phyloP scores from a whole-genome alignment of 2,329 filamentous ascomycete genomes.

The Talaromyces piceae region DNA sequence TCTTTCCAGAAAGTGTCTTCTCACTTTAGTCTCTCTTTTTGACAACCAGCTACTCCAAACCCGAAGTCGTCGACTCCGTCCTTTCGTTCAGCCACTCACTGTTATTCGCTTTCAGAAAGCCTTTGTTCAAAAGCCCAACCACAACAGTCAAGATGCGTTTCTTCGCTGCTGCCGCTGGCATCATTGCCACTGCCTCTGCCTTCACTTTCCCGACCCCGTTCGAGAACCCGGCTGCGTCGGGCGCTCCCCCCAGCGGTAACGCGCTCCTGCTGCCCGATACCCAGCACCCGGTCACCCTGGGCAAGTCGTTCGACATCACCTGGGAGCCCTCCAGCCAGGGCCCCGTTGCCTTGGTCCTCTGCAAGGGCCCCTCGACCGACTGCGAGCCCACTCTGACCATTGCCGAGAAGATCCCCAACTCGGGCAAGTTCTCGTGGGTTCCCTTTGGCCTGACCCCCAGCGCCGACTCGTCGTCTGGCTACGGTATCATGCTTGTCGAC shows the following conservation, averaged over 20 bases:
- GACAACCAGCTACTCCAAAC: not conserved
- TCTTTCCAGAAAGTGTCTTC: not conserved
- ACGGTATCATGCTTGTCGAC: slow-evolving; percentile 56
- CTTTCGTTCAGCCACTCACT: not conserved
- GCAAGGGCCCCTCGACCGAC: slow-evolving; percentile 52
- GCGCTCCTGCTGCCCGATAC: slow-evolving; percentile 47
- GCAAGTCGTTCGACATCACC: slow-evolving; percentile 50
- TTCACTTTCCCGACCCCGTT: slow-evolving; percentile 18
- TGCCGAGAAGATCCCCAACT: slow-evolving; percentile 49
- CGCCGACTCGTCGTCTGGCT: slow-evolving; percentile 44
- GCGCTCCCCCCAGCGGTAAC: slow-evolving; percentile 41
- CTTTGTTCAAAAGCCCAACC: not conserved
- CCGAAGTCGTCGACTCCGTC: too few relatives aligned
- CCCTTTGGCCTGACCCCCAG: slow-evolving; percentile 44
- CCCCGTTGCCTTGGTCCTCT: slow-evolving; percentile 50
- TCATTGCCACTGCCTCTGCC: slow-evolving; percentile 33
- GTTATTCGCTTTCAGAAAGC: not conserved
- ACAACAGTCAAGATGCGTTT: slow-evolving; percentile 32
- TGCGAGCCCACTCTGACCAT: slow-evolving; percentile 45
- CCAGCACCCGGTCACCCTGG: slow-evolving; percentile 48
- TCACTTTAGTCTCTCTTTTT: not conserved
- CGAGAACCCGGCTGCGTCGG: slow-evolving; percentile 25
- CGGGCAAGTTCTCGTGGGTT: slow-evolving; percentile 49
- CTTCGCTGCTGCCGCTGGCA: slow-evolving; percentile 29
- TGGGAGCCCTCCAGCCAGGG: slow-evolving; percentile 42